Percentiles rank a stretch among this genome's conserved stretches.
phyloP scores from a whole-genome alignment of 192 early-diverging fungal genomes.

The Coemansia sp. region DNA sequence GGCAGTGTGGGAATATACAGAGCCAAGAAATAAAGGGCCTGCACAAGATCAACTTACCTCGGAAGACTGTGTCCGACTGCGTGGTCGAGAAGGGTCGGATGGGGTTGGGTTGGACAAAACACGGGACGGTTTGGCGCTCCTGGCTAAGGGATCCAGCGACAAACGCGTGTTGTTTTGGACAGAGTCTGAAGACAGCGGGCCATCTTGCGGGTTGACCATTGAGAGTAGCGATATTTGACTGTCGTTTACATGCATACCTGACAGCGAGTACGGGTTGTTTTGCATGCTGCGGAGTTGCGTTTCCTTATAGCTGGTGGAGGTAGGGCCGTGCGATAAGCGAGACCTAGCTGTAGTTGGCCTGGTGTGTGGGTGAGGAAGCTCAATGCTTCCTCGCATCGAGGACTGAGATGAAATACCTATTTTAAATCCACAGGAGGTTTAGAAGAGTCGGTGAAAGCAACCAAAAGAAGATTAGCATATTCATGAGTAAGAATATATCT shows the following conservation, averaged over 20 bases:
- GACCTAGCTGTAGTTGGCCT: constrained; percentile 40
- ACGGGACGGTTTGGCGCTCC: constrained; percentile 35
- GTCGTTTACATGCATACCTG: constrained; percentile 19
- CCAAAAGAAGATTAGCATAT: neutral
- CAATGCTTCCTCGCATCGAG: constrained; percentile 17
- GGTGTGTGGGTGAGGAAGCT: constrained; percentile 26
- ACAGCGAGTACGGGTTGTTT: constrained; percentile 22
- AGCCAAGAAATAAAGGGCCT: too few species aligned
- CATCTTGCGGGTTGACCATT: constrained; percentile 33
- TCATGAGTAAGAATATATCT: neutral
- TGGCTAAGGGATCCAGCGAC: constrained; percentile 28
- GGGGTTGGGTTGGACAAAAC: constrained; percentile 32
- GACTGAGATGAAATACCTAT: constrained; percentile 16
- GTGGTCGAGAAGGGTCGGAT: constrained; percentile 32
- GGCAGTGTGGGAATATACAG: neutral
- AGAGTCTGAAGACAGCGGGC: neutral
- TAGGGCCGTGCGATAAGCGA: constrained; percentile 38
- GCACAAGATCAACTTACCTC: constrained; percentile 28
- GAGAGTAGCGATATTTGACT: constrained; percentile 49
- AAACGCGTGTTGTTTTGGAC: constrained; percentile 16
- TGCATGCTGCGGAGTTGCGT: constrained; percentile 13
- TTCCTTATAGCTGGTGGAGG: constrained; percentile 41
- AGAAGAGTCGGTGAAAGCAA: neutral
- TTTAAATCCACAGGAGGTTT: neutral
- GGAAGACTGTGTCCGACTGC: constrained; percentile 52